Base-by-base conservation (phyloP, 2,329 filamentous ascomycete genomes). In the Ustulina deusta region DNA sequence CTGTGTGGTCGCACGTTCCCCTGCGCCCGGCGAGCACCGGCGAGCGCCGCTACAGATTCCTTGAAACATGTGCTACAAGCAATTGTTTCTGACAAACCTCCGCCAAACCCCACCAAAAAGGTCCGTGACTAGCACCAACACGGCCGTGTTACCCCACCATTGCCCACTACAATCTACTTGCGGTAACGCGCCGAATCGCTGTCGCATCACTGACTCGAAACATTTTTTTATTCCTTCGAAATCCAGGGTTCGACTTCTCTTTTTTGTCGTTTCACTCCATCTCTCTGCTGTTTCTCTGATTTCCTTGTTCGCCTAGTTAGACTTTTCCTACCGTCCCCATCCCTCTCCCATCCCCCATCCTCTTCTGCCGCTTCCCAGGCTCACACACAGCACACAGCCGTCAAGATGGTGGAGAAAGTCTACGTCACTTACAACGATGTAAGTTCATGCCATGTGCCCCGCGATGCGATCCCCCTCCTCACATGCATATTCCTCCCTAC, bases 391-490 rank as follows among this genome's bases (percentile, higher is more conserved):
- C 49, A 49, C 62, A 11, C 2, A 58, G 22, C 58, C 67, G 69
- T 76, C 82, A 91, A 84, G 68, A 94, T 94, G 91, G 87, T 92
- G 73, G 86, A 95, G 81, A 97, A 97, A 81, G 81, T 94, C 80
- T 97, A 95, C 84, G 90, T 96, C 79, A 96, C 93, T 75, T 97
- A 97, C 83, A 97, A 97, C 81, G 89, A 96, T 89, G 93, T 94
- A 84, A 81, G 89, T 81, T 52, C 32, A 46, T 44, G 40, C 40
- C 51, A 46, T 59, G 63, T 70, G 60, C 70, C 72, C 69, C 71
- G 66, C 71, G 63, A 71, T 71, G 36, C 54, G 36, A 42, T 56
- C 36, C 48, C 57, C 27, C 29, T 38, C 44, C 48, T 64, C 63
- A 61, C 63, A 64, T 66, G 63, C 60, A 59, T 59, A 56, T 63